These are phyloP conservation scores for Sindora glabra DNA, from an alignment of 306 rosid genomes.

Conservation along the genomic window DNA sequence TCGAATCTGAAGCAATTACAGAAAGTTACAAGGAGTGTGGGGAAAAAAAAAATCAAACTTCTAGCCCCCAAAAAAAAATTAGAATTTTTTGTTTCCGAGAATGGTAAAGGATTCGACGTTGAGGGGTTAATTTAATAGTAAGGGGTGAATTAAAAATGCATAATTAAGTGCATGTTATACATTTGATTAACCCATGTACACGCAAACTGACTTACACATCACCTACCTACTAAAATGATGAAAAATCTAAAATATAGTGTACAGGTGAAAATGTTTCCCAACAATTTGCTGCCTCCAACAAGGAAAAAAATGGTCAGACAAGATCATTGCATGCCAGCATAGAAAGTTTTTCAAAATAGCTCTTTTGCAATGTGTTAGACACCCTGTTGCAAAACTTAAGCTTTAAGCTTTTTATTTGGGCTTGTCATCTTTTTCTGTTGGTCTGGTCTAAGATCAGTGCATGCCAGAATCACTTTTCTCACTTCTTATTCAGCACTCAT, in stretches of 20 bases:
- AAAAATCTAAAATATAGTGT: background rate
- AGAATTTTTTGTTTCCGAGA: too few species aligned
- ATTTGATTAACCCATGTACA: too few species aligned
- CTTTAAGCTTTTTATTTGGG: conserved; percentile 23
- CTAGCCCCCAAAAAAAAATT: too few species aligned
- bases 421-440: conserved; percentile 12
- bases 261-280: conserved; percentile 4
- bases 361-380: background rate
- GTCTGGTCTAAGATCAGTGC: background rate
- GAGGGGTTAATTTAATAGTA: too few species aligned
- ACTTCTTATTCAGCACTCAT: background rate
- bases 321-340: conserved; percentile 26
- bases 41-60: too few species aligned
- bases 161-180: too few species aligned
- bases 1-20: too few species aligned
- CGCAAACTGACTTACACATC: too few species aligned
- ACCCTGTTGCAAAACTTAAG: background rate
- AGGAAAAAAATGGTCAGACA: conserved; percentile 4
- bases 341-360: background rate
- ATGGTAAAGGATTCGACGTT: too few species aligned
- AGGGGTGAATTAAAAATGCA: too few species aligned
- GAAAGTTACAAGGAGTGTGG: too few species aligned
- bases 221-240: background rate
- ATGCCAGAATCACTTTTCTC: too few species aligned
- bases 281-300: background rate